Conservation (phyloP, 495 filamentous ascomycete genomes). For the Tuber microsphaerosporum region DNA sequence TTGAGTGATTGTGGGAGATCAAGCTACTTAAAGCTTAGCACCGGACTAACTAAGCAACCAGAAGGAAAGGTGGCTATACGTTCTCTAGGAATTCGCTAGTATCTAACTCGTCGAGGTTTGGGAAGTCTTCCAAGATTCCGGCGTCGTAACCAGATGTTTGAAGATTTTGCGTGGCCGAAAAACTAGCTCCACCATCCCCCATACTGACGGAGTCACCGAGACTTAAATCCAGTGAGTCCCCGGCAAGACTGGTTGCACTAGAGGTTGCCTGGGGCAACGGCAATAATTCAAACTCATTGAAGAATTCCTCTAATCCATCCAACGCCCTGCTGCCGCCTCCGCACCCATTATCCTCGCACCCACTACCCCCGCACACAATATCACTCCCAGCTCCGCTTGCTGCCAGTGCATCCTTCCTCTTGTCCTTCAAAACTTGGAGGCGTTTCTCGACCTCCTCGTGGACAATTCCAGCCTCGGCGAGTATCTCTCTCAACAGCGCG, state of each 20-base stretch:
- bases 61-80: neutral
- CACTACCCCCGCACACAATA: constrained; percentile 1
- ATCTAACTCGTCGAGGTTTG: neutral
- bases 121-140: neutral
- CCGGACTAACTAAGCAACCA: neutral
- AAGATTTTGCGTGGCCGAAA: neutral
- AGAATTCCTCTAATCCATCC: neutral
- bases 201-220: neutral
- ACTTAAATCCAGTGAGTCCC: neutral
- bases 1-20: neutral
- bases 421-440: constrained; percentile 11
- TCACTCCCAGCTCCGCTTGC: neutral
- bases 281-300: neutral
- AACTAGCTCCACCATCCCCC: neutral
- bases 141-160: neutral
- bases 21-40: neutral
- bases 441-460: constrained; percentile 27
- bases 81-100: neutral
- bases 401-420: neutral
- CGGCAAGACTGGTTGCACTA: neutral
- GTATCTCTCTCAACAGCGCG: constrained; percentile 47
- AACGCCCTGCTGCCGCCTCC: neutral
- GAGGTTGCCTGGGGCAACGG: neutral
- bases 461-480: constrained; percentile 37
- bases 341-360: constrained; percentile 13